Conservation (phyloP, 371 early-diverging fungal species). For the Mortierella sp. region DNA sequence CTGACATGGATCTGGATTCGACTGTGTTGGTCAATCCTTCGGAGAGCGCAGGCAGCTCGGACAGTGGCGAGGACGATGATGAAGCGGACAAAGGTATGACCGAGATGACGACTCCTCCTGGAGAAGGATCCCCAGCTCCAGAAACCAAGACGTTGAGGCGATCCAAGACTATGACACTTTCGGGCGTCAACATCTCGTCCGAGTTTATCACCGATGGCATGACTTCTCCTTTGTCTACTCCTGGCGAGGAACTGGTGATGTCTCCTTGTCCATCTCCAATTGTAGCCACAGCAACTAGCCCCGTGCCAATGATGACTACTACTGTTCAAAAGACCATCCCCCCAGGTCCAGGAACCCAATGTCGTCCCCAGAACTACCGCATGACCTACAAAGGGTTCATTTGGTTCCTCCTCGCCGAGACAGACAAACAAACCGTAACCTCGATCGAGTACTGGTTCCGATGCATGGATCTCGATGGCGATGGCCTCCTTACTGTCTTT, state of each 20-base stretch:
- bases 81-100: conserved; percentile 9
- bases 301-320: background rate
- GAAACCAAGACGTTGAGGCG: conserved; percentile 21
- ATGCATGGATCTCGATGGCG: conserved; percentile 91
- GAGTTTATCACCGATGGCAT: background rate
- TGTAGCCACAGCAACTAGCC: conserved; percentile 39
- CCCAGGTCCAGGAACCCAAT: conserved; percentile 34
- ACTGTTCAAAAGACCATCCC: conserved; percentile 19
- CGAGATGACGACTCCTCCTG: background rate
- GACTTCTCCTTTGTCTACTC: background rate
- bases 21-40: background rate
- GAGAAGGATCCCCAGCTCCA: background rate
- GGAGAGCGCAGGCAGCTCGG: background rate
- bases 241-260: background rate
- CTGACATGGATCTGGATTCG: background rate
- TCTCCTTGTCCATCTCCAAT: background rate
- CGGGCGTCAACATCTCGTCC: conserved; percentile 8
- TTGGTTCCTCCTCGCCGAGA: conserved; percentile 91
- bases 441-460: conserved; percentile 97
- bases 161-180: conserved; percentile 28
- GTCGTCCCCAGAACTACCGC: conserved; percentile 46
- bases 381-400: conserved; percentile 64
- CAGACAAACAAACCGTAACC: conserved; percentile 84
- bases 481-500: conserved; percentile 87
- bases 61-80: conserved; percentile 8